A percentile compares a stretch with the other conserved stretches of the same genome.
These are phyloP conservation scores for Fusarium sp. DNA, from an alignment of 2,329 filamentous ascomycete genomes.

Conservation along the genomic window DNA sequence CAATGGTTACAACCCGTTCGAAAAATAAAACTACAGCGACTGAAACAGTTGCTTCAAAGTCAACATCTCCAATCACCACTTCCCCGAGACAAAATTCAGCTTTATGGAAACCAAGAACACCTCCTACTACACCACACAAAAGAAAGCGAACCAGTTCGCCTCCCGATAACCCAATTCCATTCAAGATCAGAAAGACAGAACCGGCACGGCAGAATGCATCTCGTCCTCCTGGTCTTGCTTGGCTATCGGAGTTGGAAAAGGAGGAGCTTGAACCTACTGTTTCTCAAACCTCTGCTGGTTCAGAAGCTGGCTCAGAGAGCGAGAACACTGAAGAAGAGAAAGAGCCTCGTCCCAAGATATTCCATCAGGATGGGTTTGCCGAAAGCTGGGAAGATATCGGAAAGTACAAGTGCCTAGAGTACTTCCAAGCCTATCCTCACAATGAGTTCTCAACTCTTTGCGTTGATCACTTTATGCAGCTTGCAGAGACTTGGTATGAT, in stretches of 20 bases:
- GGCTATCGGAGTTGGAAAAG: neutral
- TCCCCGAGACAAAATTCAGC: neutral
- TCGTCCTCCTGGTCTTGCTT: neutral
- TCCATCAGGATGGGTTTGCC: constrained; percentile 13
- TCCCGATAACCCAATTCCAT: neutral
- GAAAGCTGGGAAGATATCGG: neutral
- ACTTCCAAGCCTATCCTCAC: constrained; percentile 40
- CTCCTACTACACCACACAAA: neutral
- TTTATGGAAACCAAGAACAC: neutral
- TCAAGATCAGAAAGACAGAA: constrained; percentile 9
- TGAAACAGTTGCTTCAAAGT: neutral
- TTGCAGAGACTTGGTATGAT: constrained; percentile 33
- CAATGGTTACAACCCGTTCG: constrained; percentile 17
- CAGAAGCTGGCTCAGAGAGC: neutral
- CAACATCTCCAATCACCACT: neutral
- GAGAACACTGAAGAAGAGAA: neutral
- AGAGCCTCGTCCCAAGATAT: constrained; percentile 8
- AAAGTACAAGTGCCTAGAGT: constrained; percentile 14
- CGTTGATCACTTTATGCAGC: constrained; percentile 21
- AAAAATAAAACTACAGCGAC: neutral
- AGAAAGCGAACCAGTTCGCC: constrained; percentile 11
- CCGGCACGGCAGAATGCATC: neutral
- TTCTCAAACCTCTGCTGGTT: neutral
- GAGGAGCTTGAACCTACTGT: neutral
- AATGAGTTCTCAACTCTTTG: constrained; percentile 36